These are phyloP conservation scores for Cryphonectria japonica DNA, from an alignment of 2,329 filamentous ascomycete genomes.

Conservation along the genomic window DNA sequence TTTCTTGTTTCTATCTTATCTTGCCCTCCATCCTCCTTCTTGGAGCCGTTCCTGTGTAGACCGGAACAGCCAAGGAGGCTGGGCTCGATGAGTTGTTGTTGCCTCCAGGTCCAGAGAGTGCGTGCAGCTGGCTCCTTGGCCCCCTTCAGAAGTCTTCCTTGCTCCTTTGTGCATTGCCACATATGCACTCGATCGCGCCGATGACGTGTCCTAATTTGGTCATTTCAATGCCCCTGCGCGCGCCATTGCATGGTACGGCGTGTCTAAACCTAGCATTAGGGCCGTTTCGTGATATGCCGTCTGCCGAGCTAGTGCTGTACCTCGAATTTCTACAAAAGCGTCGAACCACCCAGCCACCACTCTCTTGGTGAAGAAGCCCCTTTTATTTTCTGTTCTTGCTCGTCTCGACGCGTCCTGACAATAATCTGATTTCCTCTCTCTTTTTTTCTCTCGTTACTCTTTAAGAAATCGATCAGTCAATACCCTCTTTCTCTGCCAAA, in stretches of 20 bases:
- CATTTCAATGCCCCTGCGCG: background rate
- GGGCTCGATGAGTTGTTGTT: background rate
- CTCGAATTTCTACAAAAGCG: slow-evolving; percentile 14
- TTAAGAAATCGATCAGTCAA: background rate
- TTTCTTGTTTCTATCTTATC: background rate
- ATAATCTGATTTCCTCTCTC: background rate
- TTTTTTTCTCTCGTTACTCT: background rate
- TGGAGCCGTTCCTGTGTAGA: background rate
- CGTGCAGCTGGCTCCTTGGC: background rate
- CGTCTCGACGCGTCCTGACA: slow-evolving; percentile 5
- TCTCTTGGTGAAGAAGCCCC: background rate
- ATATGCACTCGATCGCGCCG: slow-evolving; percentile 2
- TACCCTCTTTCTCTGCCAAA: background rate
- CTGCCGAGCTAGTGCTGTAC: slow-evolving; percentile 1
- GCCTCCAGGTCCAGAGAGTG: background rate
- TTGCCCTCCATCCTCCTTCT: no score
- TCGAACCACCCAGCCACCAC: background rate
- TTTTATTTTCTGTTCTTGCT: background rate
- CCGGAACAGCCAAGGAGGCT: background rate
- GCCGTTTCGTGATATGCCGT: slow-evolving; percentile 13
- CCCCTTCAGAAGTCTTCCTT: background rate
- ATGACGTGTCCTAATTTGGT: slow-evolving; percentile 8
- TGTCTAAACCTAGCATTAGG: background rate
- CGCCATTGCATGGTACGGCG: background rate
- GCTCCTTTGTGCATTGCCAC: background rate